Percentiles rank a stretch among this genome's conserved stretches.
These are phyloP conservation scores for Metschnikowia chrysomelidarum DNA, from an alignment of 805 yeast species.

Conservation along the genomic window DNA sequence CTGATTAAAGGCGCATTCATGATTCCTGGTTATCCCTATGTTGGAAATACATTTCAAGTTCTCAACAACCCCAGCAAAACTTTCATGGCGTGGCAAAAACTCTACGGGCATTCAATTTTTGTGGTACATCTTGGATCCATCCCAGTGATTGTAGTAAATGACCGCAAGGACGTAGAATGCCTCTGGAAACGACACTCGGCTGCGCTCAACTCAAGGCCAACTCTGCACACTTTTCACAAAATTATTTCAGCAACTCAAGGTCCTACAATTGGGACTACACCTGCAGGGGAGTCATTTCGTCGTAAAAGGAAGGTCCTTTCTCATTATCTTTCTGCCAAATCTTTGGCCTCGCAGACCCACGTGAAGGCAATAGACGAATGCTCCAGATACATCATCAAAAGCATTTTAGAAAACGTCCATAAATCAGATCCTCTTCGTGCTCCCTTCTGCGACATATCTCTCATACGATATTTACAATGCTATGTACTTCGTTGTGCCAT, in stretches of 20 bases:
- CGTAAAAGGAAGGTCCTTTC: conserved; percentile 49
- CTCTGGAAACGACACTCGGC: conserved; percentile 50
- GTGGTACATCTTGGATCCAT: conserved; percentile 62
- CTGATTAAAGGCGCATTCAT: conserved; percentile 37
- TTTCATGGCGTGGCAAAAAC: conserved; percentile 45
- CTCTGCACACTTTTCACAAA: conserved; percentile 63
- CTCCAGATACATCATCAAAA: conserved; percentile 25
- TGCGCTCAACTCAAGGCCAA: conserved; percentile 66
- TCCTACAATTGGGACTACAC: conserved; percentile 65
- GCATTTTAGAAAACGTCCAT: conserved; percentile 11
- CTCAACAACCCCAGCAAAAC: conserved; percentile 48
- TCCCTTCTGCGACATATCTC: conserved; percentile 32
- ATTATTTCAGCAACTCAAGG: conserved; percentile 55
- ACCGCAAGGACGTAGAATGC: conserved; percentile 50
- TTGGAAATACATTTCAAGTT: conserved; percentile 50
- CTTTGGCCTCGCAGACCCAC: conserved; percentile 28
- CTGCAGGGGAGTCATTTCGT: conserved; percentile 48
- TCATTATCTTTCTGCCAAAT: conserved; percentile 37
- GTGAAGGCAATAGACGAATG: conserved; percentile 39
- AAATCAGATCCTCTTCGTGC: conserved; percentile 14
- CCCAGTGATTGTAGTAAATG: conserved; percentile 64
- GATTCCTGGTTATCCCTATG: conserved; percentile 48
- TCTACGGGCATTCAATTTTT: conserved; percentile 45
- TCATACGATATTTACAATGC: conserved; percentile 44
- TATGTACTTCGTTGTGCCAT: conserved; percentile 53